phyloP scores from a whole-genome alignment of 441 rosid species.

The Kokia cookei region DNA sequence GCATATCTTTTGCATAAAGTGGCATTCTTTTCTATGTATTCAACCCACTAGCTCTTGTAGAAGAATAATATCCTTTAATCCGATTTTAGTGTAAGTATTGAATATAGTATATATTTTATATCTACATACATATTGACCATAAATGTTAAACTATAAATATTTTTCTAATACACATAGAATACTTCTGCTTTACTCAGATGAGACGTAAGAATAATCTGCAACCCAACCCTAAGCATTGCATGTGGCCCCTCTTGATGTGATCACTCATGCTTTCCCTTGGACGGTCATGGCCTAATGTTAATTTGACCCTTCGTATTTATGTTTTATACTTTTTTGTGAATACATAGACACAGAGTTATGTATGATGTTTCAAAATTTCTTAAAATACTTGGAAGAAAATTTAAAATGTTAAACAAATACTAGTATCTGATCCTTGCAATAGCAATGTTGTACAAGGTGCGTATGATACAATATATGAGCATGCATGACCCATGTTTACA shows the following conservation, averaged over 20 bases:
- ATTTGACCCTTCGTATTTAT: too few relatives aligned
- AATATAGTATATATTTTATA: too few relatives aligned
- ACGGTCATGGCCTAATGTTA: slow-evolving; percentile 5
- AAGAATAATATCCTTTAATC: slow-evolving; percentile 21
- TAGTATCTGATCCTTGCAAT: too few relatives aligned
- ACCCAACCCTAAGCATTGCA: background rate
- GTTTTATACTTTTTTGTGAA: too few relatives aligned
- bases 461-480: background rate
- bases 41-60: slow-evolving; percentile 46
- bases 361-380: too few relatives aligned
- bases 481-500: background rate
- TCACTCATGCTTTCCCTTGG: slow-evolving; percentile 14
- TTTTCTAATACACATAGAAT: background rate
- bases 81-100: too few relatives aligned
- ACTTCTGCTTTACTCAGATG: slow-evolving; percentile 15
- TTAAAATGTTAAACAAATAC: too few relatives aligned
- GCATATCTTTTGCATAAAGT: slow-evolving; percentile 53
- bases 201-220: slow-evolving; percentile 20
- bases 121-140: too few relatives aligned
- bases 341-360: too few relatives aligned
- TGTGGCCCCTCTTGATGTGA: slow-evolving; percentile 9
- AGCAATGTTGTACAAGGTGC: background rate
- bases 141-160: too few relatives aligned
- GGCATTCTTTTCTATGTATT: slow-evolving; percentile 32
- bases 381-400: too few relatives aligned